Evolutionary conservation across 2,329 filamentous ascomycete genomes (phyloP), one percentile per base, ranked within the genome.

Genomic region (Grosmannia serpens): DNA sequence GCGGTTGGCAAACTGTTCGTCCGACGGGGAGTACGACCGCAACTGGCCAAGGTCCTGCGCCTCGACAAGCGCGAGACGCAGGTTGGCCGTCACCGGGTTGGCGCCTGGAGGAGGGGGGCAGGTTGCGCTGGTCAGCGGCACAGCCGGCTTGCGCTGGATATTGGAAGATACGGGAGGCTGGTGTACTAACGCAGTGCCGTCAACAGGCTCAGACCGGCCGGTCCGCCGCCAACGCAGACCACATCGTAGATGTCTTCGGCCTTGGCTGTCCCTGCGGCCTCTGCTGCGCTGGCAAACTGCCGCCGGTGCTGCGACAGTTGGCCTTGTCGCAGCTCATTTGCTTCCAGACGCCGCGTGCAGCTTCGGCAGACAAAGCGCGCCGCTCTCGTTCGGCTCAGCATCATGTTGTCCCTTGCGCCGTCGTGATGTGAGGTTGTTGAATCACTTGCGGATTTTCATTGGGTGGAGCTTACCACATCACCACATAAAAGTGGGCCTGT

Each of bases 41-140:
- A 82, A 79, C 66, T 86, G 88, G 64, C 79, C 75, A 38, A 99
- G 82, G 68, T 95, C 86, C 73, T 96, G 91, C 41, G 86, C 86
- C 76, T 99, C 94, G 66, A 99, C 82, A 60, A 99, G 84, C 61
- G 92, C 94, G 50, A 96, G 81, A 66, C 87, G 88, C 29, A 99
- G 83, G 62, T 84, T 78, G 33, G 86, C 83, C 2, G 94, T 95
- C 22, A 81, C 74, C 7, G 87, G 84, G 22, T 87, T 91, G 15
- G 89, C 81, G 64, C 88, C 89, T 94, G 62, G 46, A 27, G 17
- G 46, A 33, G 27, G 2, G 1, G 13, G 9, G 31, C 60, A 20
- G 56, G 46, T 13, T 26, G 38, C 17, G 38, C 38, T 41, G 17
- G 38, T 41, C 38, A 41, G 38, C 38, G 15, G 15, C 38, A 41